Evolutionary conservation across 768 basidiomycete genomes (phyloP).

Genomic region (Exsudoporus frostii): DNA sequence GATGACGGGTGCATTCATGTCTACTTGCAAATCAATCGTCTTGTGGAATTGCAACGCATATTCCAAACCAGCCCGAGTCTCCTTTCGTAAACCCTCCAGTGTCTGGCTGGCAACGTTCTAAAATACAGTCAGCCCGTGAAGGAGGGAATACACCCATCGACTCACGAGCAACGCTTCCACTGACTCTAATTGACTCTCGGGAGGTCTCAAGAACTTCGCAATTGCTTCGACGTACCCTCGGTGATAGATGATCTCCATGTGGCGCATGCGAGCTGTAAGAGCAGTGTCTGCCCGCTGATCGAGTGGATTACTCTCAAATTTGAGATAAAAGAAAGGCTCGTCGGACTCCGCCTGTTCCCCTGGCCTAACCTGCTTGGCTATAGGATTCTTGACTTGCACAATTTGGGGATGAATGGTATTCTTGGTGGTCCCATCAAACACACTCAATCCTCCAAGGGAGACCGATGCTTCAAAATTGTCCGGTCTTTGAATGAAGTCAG

Average conservation of each 20-base stretch:
- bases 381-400: conserved; percentile 68
- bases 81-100: conserved; percentile 87
- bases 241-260: conserved; percentile 97
- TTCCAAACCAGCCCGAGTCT: conserved; percentile 92
- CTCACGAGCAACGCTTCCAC: conserved; percentile 87
- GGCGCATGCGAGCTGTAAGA: conserved; percentile 83
- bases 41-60: conserved; percentile 91
- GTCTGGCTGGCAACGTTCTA: conserved; percentile 92
- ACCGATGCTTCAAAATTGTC: conserved; percentile 84
- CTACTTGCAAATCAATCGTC: conserved; percentile 94
- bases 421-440: conserved; percentile 87
- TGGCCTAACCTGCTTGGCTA: conserved; percentile 34
- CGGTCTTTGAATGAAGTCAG: conserved; percentile 78
- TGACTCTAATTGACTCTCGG: conserved; percentile 91
- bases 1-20: conserved; percentile 95
- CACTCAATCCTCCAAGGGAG: conserved; percentile 80
- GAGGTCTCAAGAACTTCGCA: conserved; percentile 88
- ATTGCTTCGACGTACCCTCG: conserved; percentile 91
- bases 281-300: conserved; percentile 91
- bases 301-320: conserved; percentile 89
- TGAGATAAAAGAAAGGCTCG: conserved; percentile 82
- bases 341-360: conserved; percentile 27
- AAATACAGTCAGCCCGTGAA: neutral
- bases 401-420: conserved; percentile 85
- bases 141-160: neutral